phyloP scores from a whole-genome alignment of 2,329 filamentous ascomycete genomes.

The Cadophora gregata region DNA sequence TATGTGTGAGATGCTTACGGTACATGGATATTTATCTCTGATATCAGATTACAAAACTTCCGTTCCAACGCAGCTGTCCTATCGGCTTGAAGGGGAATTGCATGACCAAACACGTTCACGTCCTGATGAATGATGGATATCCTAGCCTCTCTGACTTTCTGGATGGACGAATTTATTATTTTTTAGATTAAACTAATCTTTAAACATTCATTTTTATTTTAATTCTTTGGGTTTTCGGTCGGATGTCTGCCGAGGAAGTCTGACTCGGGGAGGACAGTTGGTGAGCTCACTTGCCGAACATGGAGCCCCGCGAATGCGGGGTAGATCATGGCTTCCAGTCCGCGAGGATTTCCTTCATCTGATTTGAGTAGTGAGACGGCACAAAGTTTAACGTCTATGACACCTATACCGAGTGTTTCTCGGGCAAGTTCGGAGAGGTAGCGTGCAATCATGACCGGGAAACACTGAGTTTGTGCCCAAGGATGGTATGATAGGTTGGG shows the following conservation, averaged over 20 bases:
- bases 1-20: constrained; percentile 6
- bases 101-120: not conserved
- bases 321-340: constrained; percentile 7
- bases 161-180: not conserved
- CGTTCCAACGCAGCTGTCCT: not conserved
- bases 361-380: not conserved
- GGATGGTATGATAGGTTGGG: not conserved
- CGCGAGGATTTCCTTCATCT: not conserved
- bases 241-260: not conserved
- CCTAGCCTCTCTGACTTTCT: not conserved
- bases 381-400: not conserved
- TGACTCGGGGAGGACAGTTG: not conserved
- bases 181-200: not conserved
- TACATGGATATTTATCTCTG: constrained; percentile 1
- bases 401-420: not conserved
- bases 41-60: constrained; percentile 14
- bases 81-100: not conserved
- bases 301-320: not conserved
- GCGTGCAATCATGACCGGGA: not conserved
- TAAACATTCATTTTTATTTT: not conserved
- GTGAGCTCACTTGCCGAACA: not conserved
- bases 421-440: not conserved
- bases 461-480: not conserved
- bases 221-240: not conserved
- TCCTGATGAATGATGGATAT: not conserved